phyloP scores from a whole-genome alignment of 2,329 filamentous ascomycete genomes.

The Simplicillium aogashimaense region DNA sequence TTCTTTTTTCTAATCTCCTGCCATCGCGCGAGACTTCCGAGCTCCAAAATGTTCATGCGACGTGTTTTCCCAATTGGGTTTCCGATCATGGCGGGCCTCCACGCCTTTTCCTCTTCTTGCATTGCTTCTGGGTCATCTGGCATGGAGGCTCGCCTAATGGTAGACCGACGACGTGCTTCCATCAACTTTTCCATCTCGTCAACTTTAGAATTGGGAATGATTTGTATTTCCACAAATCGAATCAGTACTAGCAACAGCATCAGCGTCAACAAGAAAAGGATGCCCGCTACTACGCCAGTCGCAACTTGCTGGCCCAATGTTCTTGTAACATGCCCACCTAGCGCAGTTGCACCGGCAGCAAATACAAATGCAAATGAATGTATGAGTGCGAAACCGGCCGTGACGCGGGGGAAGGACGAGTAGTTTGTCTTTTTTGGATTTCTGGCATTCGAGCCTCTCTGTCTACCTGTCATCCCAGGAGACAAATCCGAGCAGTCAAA shows the following conservation, averaged over 20 bases:
- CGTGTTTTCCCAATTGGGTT: conserved; percentile 60
- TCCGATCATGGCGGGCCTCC: conserved; percentile 62
- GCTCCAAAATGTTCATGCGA: conserved; percentile 61
- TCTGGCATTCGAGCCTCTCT: conserved; percentile 28
- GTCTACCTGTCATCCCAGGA: conserved; percentile 54
- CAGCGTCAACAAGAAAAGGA: conserved; percentile 55
- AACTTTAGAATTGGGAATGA: conserved; percentile 53
- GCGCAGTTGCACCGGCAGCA: conserved; percentile 56
- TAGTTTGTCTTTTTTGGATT: conserved; percentile 52
- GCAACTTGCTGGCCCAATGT: conserved; percentile 56
- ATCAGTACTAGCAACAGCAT: conserved; percentile 51
- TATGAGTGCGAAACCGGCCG: conserved; percentile 60
- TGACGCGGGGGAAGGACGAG: conserved; percentile 65
- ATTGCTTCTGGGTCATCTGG: conserved; percentile 25
- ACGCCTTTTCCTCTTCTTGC: conserved; percentile 46
- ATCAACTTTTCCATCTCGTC: conserved; percentile 44
- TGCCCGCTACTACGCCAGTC: conserved; percentile 58
- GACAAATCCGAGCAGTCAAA: conserved; percentile 75
- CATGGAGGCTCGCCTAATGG: conserved; percentile 32
- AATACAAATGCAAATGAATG: conserved; percentile 61
- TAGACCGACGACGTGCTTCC: conserved; percentile 37
- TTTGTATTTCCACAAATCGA: conserved; percentile 57
- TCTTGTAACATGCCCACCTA: conserved; percentile 59
- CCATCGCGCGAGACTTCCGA: conserved; percentile 60
- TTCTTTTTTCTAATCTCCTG: conserved; percentile 60